Evolutionary conservation across 2,329 filamentous ascomycete genomes (phyloP), one percentile per base, ranked within the genome.

Genomic region (Neopestalotiopsis rosae): DNA sequence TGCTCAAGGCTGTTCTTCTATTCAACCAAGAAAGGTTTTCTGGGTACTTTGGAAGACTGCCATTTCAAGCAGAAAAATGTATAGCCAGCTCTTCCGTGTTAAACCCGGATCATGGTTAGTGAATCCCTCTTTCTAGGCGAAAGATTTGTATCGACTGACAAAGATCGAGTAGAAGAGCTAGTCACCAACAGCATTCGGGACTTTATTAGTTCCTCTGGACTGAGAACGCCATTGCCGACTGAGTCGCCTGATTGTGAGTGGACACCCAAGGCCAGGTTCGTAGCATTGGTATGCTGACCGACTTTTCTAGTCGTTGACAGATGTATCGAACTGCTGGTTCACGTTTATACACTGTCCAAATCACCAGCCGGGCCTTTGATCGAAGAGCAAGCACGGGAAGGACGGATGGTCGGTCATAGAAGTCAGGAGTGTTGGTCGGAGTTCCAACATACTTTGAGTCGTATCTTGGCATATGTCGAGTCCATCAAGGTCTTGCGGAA

Each of bases 391-490:
- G 58, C 68, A 45, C 42, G 65, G n/a, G 13, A 69, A 52, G 58
- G 64, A 2, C 30, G 59, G 13, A 71, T 68, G 34, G 12, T 28
- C 1, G 67, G 68, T 5, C 2, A 61, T 14, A 56, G 5, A 13
- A 69, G 67, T 30, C 59, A 63, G 17, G 32, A 62, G 1, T 71
- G 67, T 57, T 73, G 71, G 71, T 61, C 62, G 30, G 68, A 72
- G 10, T 40, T 73, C 0, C 65, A 69, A 14, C 73, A 74, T 38
- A 57, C 61, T 17, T 38, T 69, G 9, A 68, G 45, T 7, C 71
- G 73, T 10, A 62, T 74, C 1, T 24, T 59, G 1, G 71, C 73
- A 4, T 74, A 74, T 30, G 24, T 38, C 3, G 42, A 65, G 2
- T 70, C 71, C 0, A 45, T 72, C 12, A 12, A 57, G 1, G 61